Conservation (phyloP, 257 asterid genomes). For the Ophiorrhiza pumila region DNA sequence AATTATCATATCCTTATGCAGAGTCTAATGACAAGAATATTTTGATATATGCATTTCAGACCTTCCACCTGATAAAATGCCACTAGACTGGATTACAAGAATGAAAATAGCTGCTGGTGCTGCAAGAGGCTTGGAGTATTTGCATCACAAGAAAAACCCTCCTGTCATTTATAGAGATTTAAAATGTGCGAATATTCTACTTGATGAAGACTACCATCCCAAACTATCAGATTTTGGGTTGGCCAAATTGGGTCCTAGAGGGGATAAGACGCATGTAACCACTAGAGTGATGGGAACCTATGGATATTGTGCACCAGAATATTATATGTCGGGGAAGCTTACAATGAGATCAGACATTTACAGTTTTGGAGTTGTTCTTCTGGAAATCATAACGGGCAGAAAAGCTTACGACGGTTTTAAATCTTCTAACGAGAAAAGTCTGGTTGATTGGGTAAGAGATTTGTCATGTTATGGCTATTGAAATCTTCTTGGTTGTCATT, state of each 20-base stretch:
- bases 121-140: slow-evolving; percentile 70
- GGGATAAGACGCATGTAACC: slow-evolving; percentile 62
- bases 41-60: slow-evolving; percentile 37
- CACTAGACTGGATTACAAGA: slow-evolving; percentile 73
- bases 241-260: slow-evolving; percentile 72
- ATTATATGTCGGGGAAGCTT: slow-evolving; percentile 72
- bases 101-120: slow-evolving; percentile 81
- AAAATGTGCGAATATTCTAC: slow-evolving; percentile 62
- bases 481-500: not conserved
- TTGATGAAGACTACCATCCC: slow-evolving; percentile 52
- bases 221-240: slow-evolving; percentile 77
- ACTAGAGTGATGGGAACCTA: slow-evolving; percentile 76
- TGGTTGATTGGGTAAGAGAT: slow-evolving; percentile 70
- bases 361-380: slow-evolving; percentile 74
- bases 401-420: slow-evolving; percentile 61
- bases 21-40: slow-evolving; percentile 9
- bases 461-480: not conserved
- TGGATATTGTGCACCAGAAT: slow-evolving; percentile 87
- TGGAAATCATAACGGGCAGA: slow-evolving; percentile 73
- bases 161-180: slow-evolving; percentile 72
- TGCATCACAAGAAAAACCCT: slow-evolving; percentile 72
- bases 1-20: not conserved
- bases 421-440: slow-evolving; percentile 63
- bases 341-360: slow-evolving; percentile 67
- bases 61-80: slow-evolving; percentile 54